These are phyloP conservation scores for Hortaea sp. DNA, from an alignment of 2,329 filamentous ascomycete genomes.

Conservation along the genomic window DNA sequence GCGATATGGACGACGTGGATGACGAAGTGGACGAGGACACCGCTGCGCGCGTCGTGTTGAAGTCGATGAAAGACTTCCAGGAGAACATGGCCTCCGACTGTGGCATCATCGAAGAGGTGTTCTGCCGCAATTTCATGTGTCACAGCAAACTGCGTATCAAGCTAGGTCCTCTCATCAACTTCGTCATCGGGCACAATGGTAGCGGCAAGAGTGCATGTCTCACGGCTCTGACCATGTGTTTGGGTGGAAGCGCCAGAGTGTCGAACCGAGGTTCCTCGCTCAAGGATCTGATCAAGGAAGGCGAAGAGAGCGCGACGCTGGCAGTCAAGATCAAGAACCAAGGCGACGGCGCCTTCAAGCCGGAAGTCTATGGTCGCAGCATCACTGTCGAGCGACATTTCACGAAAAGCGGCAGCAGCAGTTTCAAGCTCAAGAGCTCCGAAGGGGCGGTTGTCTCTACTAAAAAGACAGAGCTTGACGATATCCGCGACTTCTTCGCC, in stretches of 20 bases:
- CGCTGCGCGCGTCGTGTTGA: slow-evolving; percentile 23
- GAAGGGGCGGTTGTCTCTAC: slow-evolving; percentile 63
- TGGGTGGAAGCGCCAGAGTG: slow-evolving; percentile 87
- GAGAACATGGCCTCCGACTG: slow-evolving; percentile 70
- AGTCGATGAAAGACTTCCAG: slow-evolving; percentile 14
- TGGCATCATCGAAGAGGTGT: slow-evolving; percentile 79
- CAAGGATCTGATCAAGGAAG: slow-evolving; percentile 85
- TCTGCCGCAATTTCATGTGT: slow-evolving; percentile 93
- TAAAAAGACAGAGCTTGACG: slow-evolving; percentile 78
- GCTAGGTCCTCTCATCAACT: slow-evolving; percentile 92
- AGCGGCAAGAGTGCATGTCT: slow-evolving; percentile 95
- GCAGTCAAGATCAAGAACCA: slow-evolving; percentile 84
- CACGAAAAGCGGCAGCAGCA: slow-evolving; percentile 59
- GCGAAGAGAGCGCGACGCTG: slow-evolving; percentile 62
- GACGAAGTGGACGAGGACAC: slow-evolving; percentile 17
- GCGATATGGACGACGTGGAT: slow-evolving; percentile 15
- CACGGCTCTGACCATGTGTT: slow-evolving; percentile 82
- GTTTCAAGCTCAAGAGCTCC: slow-evolving; percentile 77
- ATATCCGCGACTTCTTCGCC: slow-evolving; percentile 86
- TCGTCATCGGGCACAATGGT: slow-evolving; percentile 94
- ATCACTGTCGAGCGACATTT: slow-evolving; percentile 92
- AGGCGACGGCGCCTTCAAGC: slow-evolving; percentile 74
- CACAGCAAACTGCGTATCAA: slow-evolving; percentile 71
- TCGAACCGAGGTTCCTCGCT: slow-evolving; percentile 87
- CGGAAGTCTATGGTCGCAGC: slow-evolving; percentile 68